Evolutionary conservation across 2,329 filamentous ascomycete genomes (phyloP), one percentile per base, ranked within the genome.

Genomic region (Chaetomiaceae sp.): DNA sequence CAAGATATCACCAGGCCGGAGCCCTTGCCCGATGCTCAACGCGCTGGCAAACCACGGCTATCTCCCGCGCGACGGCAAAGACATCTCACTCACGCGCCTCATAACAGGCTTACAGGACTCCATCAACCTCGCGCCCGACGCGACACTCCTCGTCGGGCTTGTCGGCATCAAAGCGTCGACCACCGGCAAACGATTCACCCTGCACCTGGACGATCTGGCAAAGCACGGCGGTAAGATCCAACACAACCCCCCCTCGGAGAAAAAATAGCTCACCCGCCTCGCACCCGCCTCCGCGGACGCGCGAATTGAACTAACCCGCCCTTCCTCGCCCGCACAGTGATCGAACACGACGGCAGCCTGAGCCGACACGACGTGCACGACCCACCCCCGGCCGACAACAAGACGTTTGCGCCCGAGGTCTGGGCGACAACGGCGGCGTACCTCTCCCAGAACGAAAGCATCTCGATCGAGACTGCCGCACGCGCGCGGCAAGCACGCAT

Each of bases 321-420:
- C 6, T 42, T 19, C n/a, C 11, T 3, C n/a, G n/a, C n/a, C n/a
- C n/a, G n/a, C n/a, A n/a, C 29, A 68, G 65, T 68, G 15, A 67
- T 70, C 49, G 68, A 70, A 46, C 66, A 69, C 53, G 68, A 70
- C 49, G 66, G 66, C 37, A 66, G 63, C 33, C 56, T 70, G 1
- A 65, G 59, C 54, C 62, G 68, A 36, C 60, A 62, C 42, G 67
- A 70, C 50, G 25, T 62, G 33, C 56, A 58, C 50, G 14, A n/a
- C 3, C 36, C 36, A 6, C n/a, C n/a, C 3, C 67, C 67, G 27
- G 62, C 69, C 51, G 66, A 67, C 56, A 59, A 65, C 47, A 60
- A 65, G 47, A 62, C 61, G 25, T 70, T 69, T 51, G 51, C 65
- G 40, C 39, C 56, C 5, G 57, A 59, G 11, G 62, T 66, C 20